Percentiles rank a stretch among this genome's conserved stretches.
These are phyloP conservation scores for Pythium graminicola DNA, from an alignment of 352 stramenopile genomes.

Conservation along the genomic window DNA sequence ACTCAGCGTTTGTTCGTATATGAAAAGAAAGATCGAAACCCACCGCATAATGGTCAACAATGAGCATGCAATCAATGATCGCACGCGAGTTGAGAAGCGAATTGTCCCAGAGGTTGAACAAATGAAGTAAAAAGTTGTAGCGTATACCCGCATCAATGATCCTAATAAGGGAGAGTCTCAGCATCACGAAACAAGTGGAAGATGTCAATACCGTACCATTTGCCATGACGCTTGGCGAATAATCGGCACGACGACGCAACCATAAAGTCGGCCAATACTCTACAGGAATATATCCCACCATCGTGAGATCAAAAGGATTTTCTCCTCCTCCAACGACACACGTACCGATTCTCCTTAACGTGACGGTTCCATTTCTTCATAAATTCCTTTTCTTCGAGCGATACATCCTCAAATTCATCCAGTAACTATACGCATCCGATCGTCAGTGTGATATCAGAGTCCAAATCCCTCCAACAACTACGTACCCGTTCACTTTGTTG, in stretches of 20 bases:
- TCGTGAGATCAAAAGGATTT: background rate
- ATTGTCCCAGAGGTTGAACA: slow-evolving; percentile 90
- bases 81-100: slow-evolving; percentile 76
- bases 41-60: slow-evolving; percentile 55
- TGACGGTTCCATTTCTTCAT: slow-evolving; percentile 90
- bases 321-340: background rate
- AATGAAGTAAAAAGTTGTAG: slow-evolving; percentile 84
- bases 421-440: slow-evolving; percentile 40
- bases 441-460: background rate
- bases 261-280: slow-evolving; percentile 83
- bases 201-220: slow-evolving; percentile 43
- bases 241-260: slow-evolving; percentile 77
- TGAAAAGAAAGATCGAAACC: background rate
- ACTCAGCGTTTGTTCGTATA: background rate
- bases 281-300: slow-evolving; percentile 14
- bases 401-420: slow-evolving; percentile 85
- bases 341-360: slow-evolving; percentile 66
- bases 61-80: slow-evolving; percentile 86
- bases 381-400: slow-evolving; percentile 82
- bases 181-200: background rate
- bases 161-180: slow-evolving; percentile 23
- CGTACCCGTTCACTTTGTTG: slow-evolving; percentile 75
- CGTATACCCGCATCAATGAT: slow-evolving; percentile 66
- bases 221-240: slow-evolving; percentile 75
- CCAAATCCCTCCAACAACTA: no score